These are phyloP conservation scores for Colletotrichum plurivorum DNA, from an alignment of 2,329 filamentous ascomycete species.

Conservation along the genomic window DNA sequence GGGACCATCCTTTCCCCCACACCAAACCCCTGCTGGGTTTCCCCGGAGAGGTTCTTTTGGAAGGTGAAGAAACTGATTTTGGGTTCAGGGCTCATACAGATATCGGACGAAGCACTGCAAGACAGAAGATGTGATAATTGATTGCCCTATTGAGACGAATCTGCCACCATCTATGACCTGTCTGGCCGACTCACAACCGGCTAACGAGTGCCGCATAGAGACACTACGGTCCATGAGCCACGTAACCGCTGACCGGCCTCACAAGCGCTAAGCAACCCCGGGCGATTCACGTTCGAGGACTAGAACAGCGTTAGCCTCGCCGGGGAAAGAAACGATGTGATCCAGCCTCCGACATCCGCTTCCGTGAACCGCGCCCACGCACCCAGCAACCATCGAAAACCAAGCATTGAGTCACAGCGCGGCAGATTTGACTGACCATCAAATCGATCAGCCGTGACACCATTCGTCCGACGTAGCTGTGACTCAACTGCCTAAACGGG, in stretches of 20 bases:
- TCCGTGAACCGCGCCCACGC: conserved; percentile 8
- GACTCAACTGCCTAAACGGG: background rate
- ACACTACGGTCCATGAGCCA: background rate
- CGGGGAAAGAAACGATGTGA: background rate
- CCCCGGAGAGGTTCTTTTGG: background rate
- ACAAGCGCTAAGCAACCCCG: background rate
- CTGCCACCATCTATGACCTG: background rate
- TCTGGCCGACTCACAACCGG: background rate
- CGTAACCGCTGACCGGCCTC: conserved; percentile 5
- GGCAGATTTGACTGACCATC: background rate
- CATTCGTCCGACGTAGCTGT: background rate
- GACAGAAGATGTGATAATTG: too few species aligned
- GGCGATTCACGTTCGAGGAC: background rate
- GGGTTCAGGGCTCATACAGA: background rate
- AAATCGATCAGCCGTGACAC: background rate
- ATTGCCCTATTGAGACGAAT: too few species aligned
- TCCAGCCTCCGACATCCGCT: conserved; percentile 8
- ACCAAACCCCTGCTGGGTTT: background rate
- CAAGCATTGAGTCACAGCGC: background rate
- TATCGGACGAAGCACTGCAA: too few species aligned
- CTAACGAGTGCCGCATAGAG: background rate
- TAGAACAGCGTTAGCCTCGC: background rate
- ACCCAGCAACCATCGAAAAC: background rate
- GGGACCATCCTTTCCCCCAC: conserved; percentile 11
- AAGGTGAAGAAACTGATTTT: background rate